Conservation (phyloP, 768 basidiomycete species). For the Kwoniella sp. region DNA sequence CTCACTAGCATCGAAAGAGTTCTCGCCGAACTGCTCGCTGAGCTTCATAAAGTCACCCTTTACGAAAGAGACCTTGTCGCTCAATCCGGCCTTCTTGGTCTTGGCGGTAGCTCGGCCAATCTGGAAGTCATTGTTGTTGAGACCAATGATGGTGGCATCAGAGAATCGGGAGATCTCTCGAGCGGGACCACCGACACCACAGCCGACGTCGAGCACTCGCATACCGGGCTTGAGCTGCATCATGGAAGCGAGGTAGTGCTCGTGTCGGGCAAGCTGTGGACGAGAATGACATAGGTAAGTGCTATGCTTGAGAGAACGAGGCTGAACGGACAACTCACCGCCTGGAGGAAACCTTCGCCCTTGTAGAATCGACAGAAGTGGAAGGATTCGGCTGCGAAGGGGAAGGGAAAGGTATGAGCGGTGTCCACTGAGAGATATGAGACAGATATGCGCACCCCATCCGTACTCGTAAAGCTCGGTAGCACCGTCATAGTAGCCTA, state of each 20-base stretch:
- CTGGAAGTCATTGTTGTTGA: slow-evolving; percentile 98
- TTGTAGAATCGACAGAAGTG: slow-evolving; percentile 97
- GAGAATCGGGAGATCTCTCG: slow-evolving; percentile 90
- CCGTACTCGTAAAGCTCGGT: slow-evolving; percentile 95
- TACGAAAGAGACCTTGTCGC: slow-evolving; percentile 75
- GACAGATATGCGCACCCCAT: slow-evolving; percentile 30
- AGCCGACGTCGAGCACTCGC: slow-evolving; percentile 96
- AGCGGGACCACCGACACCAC: slow-evolving; percentile 96
- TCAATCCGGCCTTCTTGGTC: slow-evolving; percentile 73
- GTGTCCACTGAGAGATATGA: neutral
- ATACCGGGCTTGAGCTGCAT: slow-evolving; percentile 85
- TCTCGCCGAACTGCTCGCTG: slow-evolving; percentile 83
- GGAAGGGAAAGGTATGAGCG: slow-evolving; percentile 56
- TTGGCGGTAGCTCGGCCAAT: slow-evolving; percentile 80
- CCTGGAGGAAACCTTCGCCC: slow-evolving; percentile 62
- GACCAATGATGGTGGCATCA: slow-evolving; percentile 77
- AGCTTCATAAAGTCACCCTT: slow-evolving; percentile 98
- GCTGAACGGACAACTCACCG: slow-evolving; percentile 31
- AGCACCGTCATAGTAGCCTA: slow-evolving; percentile 95
- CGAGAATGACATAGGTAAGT: neutral
- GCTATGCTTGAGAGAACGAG: neutral
- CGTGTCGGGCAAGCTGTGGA: slow-evolving; percentile 76
- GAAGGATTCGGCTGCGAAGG: slow-evolving; percentile 70
- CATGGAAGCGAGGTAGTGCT: slow-evolving; percentile 90
- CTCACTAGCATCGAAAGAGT: slow-evolving; percentile 89